Evolutionary conservation across 169 alveolate species (phyloP), one percentile per base, ranked within the genome.

Genomic region (Plasmodium adleri): DNA sequence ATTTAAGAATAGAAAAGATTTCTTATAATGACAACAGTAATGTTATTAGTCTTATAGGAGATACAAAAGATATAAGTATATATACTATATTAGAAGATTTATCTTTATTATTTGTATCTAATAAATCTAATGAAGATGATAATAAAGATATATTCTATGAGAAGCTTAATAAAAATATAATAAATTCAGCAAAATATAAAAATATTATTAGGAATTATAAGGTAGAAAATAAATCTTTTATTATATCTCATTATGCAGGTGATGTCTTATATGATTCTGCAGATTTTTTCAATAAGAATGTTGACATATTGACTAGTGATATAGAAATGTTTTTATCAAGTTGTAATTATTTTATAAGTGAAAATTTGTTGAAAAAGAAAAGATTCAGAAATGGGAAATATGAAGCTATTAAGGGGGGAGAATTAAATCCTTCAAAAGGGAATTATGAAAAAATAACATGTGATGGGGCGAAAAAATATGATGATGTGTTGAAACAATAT

Each of bases 181-280:
- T 83, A 12, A 67, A 50, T 62, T 83, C 86, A 15, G 83, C 86
- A 17, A 83, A 83, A 32, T 70, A 83, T 28, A 83, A 83, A 70
- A 28, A 24, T 83, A 83, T 58, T 10, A 49, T 71, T 9, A 43
- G 73, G 15, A 67, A 70, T 83, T 83, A 83, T 50, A 83, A 83
- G 26, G 74, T 68, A 39, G 58, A 88, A 43, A 90, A 89, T 22
- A 92, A 88, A 43, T 89, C 92, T 22, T 92, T 92, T 54, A 92
- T 92, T 22, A 92, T 92, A 54, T 74, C 74, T 59, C 95, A 92
- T 60, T 92, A 89, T 66, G 95, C 95, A 12, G 95, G 95, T 3
- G 93, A 92, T 15, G 95, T 92, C 3, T 62, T 89, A 13, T 92
- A 92, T 66, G 91, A 88, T 78, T 68, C 93, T 24, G 22, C 66